phyloP scores from a whole-genome alignment of 2,329 filamentous ascomycete genomes.

The Verticillium tricorpus region DNA sequence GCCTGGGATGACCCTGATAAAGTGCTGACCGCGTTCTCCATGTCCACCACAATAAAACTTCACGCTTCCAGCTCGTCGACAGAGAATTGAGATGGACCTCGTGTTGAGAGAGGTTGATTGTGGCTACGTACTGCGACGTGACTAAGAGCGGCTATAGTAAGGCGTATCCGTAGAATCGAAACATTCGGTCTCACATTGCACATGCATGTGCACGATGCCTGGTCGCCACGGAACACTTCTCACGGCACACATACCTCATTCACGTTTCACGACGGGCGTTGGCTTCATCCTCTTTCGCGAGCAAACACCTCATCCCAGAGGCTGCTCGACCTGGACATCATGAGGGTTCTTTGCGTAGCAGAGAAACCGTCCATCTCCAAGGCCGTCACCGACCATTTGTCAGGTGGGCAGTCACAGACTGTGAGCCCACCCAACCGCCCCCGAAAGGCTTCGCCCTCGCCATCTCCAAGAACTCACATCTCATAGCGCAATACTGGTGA shows the following conservation, averaged over 20 bases:
- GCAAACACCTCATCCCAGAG: background rate
- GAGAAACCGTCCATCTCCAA: conserved; percentile 90
- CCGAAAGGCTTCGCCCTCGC: background rate
- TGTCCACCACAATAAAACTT: background rate
- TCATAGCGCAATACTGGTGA: conserved; percentile 62
- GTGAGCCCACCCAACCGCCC: conserved; percentile 45
- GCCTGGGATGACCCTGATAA: background rate
- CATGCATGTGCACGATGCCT: background rate
- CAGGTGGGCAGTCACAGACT: conserved; percentile 66
- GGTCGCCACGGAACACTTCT: background rate
- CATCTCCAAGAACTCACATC: conserved; percentile 13
- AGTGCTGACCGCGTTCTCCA: background rate
- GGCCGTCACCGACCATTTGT: conserved; percentile 84
- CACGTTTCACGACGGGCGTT: background rate
- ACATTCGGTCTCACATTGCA: background rate
- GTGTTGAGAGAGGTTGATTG: background rate
- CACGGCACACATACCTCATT: background rate
- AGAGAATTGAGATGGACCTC: background rate
- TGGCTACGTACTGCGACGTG: background rate
- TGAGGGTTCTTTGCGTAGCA: conserved; percentile 52
- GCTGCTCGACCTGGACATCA: conserved; percentile 25
- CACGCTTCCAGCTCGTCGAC: background rate
- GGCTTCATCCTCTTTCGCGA: background rate
- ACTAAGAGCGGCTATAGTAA: background rate
- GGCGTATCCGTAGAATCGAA: background rate